Evolutionary conservation across 352 stramenopile species (phyloP).

Genomic region (Globisporangium carolinianum): DNA sequence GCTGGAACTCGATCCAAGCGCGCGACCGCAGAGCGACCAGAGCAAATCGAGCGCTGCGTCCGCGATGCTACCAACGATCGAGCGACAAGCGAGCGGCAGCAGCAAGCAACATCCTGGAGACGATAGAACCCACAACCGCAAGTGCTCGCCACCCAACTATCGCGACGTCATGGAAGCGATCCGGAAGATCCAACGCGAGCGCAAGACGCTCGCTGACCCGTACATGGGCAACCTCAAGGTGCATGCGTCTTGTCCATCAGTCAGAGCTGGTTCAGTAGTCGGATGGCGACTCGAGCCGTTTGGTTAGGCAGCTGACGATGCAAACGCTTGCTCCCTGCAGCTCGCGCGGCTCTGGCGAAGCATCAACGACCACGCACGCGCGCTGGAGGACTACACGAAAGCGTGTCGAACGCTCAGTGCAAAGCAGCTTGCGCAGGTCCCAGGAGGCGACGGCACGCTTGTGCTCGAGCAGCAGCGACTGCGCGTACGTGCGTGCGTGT

Average conservation of each 20-base stretch:
- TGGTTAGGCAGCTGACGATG: no score
- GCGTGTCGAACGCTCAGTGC: slow-evolving; percentile 27
- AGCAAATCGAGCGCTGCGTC: neutral
- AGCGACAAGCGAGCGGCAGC: slow-evolving; percentile 1
- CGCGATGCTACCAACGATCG: slow-evolving; percentile 12
- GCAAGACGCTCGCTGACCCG: slow-evolving; percentile 33
- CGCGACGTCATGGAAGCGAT: slow-evolving; percentile 40
- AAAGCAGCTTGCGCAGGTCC: slow-evolving; percentile 22
- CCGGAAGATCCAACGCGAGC: slow-evolving; percentile 27
- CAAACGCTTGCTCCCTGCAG: slow-evolving; percentile 11
- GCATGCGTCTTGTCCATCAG: no score
- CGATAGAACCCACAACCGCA: neutral
- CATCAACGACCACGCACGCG: slow-evolving; percentile 39
- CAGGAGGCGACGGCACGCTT: slow-evolving; percentile 15
- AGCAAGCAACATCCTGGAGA: neutral
- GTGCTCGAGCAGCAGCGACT: slow-evolving; percentile 34
- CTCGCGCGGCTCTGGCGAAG: slow-evolving; percentile 48
- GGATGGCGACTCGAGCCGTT: no score
- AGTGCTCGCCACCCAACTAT: slow-evolving; percentile 17
- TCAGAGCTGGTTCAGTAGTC: no score
- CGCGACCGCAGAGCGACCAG: neutral
- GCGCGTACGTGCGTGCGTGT: slow-evolving; percentile 17
- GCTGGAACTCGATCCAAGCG: slow-evolving; percentile 17
- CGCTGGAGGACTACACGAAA: slow-evolving; percentile 48
- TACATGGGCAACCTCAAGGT: slow-evolving; percentile 55